Percentiles rank a stretch among this genome's conserved stretches.
These are phyloP conservation scores for Melanopsichium pennsylvanicum DNA, from an alignment of 1,284 basidiomycete species.

Conservation along the genomic window DNA sequence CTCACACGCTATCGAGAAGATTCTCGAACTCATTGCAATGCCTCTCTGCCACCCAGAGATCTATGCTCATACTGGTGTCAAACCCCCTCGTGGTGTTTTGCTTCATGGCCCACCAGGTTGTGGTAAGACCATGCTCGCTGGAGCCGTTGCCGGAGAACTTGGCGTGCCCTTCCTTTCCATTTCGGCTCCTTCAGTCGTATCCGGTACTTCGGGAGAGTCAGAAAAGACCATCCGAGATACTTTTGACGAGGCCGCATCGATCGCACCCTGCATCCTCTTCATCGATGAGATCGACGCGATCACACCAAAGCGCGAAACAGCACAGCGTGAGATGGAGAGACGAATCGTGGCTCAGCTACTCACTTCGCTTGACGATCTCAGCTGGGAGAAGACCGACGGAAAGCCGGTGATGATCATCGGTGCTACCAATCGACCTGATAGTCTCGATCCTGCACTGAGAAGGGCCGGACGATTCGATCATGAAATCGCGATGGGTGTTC, in stretches of 20 bases:
- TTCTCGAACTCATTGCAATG: constrained; percentile 93
- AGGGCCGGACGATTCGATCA: constrained; percentile 95
- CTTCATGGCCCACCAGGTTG: constrained; percentile 96
- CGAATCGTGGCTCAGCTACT: constrained; percentile 95
- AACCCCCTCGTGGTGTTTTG: constrained; percentile 90
- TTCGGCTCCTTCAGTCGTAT: constrained; percentile 92
- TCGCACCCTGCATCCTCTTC: constrained; percentile 64
- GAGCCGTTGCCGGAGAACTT: constrained; percentile 77
- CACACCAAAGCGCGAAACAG: constrained; percentile 95
- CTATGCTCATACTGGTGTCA: constrained; percentile 89
- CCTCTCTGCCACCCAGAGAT: constrained; percentile 94
- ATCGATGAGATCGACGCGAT: constrained; percentile 95
- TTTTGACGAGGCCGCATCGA: constrained; percentile 73
- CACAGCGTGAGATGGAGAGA: constrained; percentile 90
- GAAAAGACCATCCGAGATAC: constrained; percentile 95
- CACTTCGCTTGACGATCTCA: constrained; percentile 93
- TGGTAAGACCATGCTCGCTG: constrained; percentile 74
- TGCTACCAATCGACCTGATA: constrained; percentile 93
- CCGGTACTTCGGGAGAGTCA: constrained; percentile 96
- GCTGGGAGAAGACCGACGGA: constrained; percentile 77
- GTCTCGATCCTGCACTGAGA: constrained; percentile 88
- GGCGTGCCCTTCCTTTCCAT: constrained; percentile 92
- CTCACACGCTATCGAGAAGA: constrained; percentile 83
- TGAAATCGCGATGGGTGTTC: constrained; percentile 96
- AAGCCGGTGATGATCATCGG: constrained; percentile 89